Percentiles rank a stretch among this genome's conserved stretches.
phyloP scores from a whole-genome alignment of 2,329 filamentous ascomycete genomes.

The Akanthomyces muscarius region DNA sequence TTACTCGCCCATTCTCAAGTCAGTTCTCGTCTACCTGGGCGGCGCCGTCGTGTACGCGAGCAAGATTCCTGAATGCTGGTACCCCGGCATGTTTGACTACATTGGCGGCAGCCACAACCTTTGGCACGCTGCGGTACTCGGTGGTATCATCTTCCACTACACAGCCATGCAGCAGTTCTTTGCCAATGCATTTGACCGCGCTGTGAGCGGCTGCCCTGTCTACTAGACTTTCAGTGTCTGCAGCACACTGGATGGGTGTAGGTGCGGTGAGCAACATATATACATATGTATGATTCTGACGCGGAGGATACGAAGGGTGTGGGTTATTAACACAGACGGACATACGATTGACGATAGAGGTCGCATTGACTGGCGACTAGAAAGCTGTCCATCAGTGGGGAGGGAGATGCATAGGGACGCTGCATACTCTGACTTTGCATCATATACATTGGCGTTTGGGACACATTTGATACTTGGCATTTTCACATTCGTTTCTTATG shows the following conservation, averaged over 20 bases:
- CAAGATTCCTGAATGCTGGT: conserved; percentile 90
- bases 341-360: conserved; percentile 8
- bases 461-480: not conserved
- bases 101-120: conserved; percentile 94
- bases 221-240: conserved; percentile 34
- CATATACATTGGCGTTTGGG: conserved; percentile 16
- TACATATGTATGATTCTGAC: not conserved
- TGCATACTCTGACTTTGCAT: conserved; percentile 13
- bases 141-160: conserved; percentile 97
- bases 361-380: not conserved
- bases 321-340: not conserved
- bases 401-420: not conserved
- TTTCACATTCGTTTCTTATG: conserved; percentile 8
- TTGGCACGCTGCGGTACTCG: conserved; percentile 92
- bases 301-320: conserved; percentile 1
- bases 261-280: not conserved
- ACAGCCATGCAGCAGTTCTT: conserved; percentile 95
- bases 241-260: not conserved
- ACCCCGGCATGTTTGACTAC: conserved; percentile 91
- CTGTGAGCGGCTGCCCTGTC: conserved; percentile 54
- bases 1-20: conserved; percentile 83
- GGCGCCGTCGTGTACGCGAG: conserved; percentile 87
- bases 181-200: conserved; percentile 66
- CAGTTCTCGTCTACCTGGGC: conserved; percentile 75
- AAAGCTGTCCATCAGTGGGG: not conserved